phyloP scores from a whole-genome alignment of 1,284 basidiomycete genomes.

The Grifola frondosa region DNA sequence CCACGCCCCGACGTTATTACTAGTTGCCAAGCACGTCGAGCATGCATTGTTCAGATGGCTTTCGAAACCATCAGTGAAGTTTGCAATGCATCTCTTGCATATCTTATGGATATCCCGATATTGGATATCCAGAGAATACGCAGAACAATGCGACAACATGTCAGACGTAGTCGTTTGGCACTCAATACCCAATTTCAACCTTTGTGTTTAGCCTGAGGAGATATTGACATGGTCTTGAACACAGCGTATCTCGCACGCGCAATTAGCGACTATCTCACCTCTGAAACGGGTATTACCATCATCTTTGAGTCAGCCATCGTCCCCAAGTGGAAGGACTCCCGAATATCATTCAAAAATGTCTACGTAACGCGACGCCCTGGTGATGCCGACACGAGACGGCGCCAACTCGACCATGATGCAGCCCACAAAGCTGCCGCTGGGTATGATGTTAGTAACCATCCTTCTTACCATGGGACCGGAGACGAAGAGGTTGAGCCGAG shows the following conservation, averaged over 20 bases:
- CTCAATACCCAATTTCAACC: no score
- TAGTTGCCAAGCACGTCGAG: no score
- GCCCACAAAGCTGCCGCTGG: slow-evolving; percentile 60
- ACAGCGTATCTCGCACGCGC: slow-evolving; percentile 85
- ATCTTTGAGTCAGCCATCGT: slow-evolving; percentile 98
- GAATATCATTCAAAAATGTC: slow-evolving; percentile 96
- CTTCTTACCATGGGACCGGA: slow-evolving; percentile 57
- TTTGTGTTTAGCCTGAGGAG: neutral
- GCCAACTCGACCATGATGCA: slow-evolving; percentile 22
- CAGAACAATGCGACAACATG: no score
- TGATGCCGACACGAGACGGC: slow-evolving; percentile 17
- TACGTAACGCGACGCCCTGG: slow-evolving; percentile 84
- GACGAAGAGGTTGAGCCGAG: slow-evolving; percentile 51
- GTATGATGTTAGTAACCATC: slow-evolving; percentile 75
- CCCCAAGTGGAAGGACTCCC: slow-evolving; percentile 95
- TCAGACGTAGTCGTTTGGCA: no score
- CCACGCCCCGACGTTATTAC: no score
- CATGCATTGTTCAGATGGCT: no score
- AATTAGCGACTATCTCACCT: slow-evolving; percentile 91
- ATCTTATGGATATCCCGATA: no score
- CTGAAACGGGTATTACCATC: slow-evolving; percentile 90
- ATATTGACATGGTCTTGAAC: neutral
- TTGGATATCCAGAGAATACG: no score
- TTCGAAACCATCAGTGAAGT: no score
- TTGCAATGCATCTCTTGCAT: no score